phyloP scores from a whole-genome alignment of 768 basidiomycete species.

The Phanerochaete sordida region DNA sequence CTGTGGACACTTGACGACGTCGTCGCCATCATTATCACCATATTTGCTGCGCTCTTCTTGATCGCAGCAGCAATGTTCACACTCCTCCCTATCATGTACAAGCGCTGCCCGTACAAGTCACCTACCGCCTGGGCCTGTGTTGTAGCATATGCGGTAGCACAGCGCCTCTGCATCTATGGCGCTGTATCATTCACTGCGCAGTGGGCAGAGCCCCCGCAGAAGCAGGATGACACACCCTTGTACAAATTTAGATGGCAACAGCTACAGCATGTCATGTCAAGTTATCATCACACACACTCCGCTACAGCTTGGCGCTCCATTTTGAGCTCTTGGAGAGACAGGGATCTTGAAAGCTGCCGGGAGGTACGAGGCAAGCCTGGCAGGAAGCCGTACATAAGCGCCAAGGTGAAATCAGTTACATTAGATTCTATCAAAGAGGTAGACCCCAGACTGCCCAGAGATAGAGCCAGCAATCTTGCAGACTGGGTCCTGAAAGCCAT shows the following conservation, averaged over 20 bases:
- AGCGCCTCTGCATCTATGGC: not conserved
- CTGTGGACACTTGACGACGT: slow-evolving; percentile 5
- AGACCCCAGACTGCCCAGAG: too few species aligned
- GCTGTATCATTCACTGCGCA: too few species aligned
- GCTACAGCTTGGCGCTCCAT: too few species aligned
- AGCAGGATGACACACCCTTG: too few species aligned
- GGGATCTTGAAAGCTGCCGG: not conserved
- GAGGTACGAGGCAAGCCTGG: too few species aligned
- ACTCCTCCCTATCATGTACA: slow-evolving; percentile 1
- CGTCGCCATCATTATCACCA: not conserved
- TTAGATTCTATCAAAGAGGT: not conserved
- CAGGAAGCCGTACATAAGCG: too few species aligned
- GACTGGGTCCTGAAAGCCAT: too few species aligned
- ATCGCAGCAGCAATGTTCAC: not conserved
- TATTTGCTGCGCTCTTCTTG: not conserved
- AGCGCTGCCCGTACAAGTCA: slow-evolving; percentile 9
- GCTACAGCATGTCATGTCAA: too few species aligned
- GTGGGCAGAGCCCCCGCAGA: too few species aligned
- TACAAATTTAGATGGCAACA: too few species aligned
- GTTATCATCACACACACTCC: not conserved
- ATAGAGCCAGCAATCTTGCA: too few species aligned
- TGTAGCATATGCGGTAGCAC: not conserved
- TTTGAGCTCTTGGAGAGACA: not conserved
- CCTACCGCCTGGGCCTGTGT: slow-evolving; percentile 1
- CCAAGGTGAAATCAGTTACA: not conserved